These are phyloP conservation scores for Boeremia lycopersici DNA, from an alignment of 2,329 filamentous ascomycete species.

Conservation along the genomic window DNA sequence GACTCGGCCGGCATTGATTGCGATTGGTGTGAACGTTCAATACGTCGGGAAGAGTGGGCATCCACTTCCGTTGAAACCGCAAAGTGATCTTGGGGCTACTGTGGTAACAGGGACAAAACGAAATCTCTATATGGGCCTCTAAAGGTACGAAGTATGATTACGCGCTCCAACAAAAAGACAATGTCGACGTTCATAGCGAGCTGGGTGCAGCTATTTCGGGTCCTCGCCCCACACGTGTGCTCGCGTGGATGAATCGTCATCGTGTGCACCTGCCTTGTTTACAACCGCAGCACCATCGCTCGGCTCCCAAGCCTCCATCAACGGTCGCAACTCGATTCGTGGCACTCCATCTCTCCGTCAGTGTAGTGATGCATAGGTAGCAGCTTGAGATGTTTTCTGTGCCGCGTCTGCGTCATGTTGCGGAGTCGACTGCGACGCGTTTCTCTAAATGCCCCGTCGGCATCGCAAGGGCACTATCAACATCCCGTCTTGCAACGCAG, in stretches of 20 bases:
- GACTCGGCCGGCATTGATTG: too few relatives aligned
- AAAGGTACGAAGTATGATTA: too few relatives aligned
- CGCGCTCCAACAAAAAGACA: too few relatives aligned
- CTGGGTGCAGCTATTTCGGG: not conserved
- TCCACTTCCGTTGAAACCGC: too few relatives aligned
- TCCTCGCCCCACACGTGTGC: not conserved
- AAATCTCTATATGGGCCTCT: too few relatives aligned
- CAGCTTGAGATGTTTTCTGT: conserved; percentile 2
- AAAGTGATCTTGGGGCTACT: too few relatives aligned
- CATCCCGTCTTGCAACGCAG: not conserved
- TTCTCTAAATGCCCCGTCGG: not conserved
- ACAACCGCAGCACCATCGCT: not conserved
- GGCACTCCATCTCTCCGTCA: too few relatives aligned
- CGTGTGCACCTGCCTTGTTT: not conserved
- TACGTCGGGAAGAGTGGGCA: too few relatives aligned
- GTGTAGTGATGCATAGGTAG: not conserved
- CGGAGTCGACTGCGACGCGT: conserved; percentile 7
- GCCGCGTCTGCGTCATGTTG: conserved; percentile 6
- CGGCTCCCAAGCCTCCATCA: not conserved
- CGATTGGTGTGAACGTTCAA: too few relatives aligned
- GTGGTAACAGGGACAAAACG: too few relatives aligned
- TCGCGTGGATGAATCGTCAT: conserved; percentile 9
- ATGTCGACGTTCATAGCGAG: too few relatives aligned
- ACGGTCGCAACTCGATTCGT: too few relatives aligned
- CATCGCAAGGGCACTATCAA: not conserved